phyloP scores from a whole-genome alignment of 768 basidiomycete genomes.

The Asterophora lycoperdoides region DNA sequence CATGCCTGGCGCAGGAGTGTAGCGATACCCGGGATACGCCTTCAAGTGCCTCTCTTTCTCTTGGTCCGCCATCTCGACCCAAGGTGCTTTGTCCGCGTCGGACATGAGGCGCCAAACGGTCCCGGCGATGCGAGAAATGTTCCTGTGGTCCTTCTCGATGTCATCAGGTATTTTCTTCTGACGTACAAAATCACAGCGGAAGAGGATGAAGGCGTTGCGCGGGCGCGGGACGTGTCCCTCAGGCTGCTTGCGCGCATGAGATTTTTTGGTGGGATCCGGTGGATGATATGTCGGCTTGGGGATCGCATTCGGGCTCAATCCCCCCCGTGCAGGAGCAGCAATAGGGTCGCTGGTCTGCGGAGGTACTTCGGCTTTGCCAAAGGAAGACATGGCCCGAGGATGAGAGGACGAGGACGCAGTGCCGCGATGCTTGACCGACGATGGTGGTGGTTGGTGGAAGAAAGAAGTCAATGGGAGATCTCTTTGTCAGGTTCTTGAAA shows the following conservation, averaged over 20 bases:
- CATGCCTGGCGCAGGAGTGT: constrained; percentile 23
- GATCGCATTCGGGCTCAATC: not conserved
- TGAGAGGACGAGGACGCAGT: no score
- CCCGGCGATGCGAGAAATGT: constrained; percentile 65
- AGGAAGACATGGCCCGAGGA: no score
- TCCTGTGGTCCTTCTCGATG: constrained; percentile 62
- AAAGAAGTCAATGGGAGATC: no score
- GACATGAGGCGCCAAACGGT: constrained; percentile 61
- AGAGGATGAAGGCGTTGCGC: constrained; percentile 77
- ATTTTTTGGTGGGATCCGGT: constrained; percentile 34
- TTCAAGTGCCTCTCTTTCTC: constrained; percentile 43
- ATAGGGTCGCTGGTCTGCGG: no score
- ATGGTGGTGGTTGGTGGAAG: no score
- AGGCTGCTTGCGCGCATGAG: constrained; percentile 46
- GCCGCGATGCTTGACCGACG: no score
- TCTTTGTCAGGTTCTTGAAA: no score
- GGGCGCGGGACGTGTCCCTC: constrained; percentile 64
- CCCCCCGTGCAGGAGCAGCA: no score
- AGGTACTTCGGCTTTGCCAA: no score
- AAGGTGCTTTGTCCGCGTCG: constrained; percentile 40
- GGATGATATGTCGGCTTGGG: constrained; percentile 23
- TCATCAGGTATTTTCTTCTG: constrained; percentile 51
- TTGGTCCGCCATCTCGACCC: constrained; percentile 44
- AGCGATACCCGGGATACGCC: constrained; percentile 42
- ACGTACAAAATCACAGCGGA: constrained; percentile 67